A percentile compares a stretch with the other conserved stretches of the same genome.
Conservation (phyloP, 192 early-diverging fungal species). For the Linnemannia hyalina region DNA sequence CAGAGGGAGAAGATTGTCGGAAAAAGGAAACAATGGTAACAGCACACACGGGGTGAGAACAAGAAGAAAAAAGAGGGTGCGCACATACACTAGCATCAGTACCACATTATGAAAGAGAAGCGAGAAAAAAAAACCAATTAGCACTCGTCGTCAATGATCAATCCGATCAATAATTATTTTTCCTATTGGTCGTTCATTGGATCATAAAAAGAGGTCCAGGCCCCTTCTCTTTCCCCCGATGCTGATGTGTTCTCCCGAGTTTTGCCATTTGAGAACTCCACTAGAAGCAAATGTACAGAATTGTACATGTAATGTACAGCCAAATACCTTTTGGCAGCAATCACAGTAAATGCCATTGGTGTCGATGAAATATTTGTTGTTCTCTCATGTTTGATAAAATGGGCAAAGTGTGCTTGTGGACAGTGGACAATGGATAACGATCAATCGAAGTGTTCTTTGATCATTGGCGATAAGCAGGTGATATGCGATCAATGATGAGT, state of each 20-base stretch:
- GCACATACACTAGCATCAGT: background rate
- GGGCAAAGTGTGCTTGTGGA: background rate
- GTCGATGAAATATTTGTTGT: no score
- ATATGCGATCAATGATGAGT: background rate
- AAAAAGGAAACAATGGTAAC: slow-evolving; percentile 21
- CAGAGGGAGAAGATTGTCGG: slow-evolving; percentile 27
- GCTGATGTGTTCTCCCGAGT: no score
- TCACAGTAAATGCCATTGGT: no score
- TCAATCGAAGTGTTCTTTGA: background rate
- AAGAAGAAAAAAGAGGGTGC: background rate
- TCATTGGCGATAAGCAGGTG: background rate
- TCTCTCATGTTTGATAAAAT: background rate
- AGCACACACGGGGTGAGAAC: background rate
- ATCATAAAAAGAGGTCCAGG: no score
- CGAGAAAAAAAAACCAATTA: background rate
- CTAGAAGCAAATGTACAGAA: no score
- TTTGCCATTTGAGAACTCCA: no score
- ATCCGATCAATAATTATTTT: no score
- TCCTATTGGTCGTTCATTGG: no score
- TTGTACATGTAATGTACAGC: no score
- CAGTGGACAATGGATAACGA: background rate
- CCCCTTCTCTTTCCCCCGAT: no score
- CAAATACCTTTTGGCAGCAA: no score
- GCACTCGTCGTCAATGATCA: background rate
- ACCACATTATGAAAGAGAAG: background rate